Evolutionary conservation across 140 eudicot genomes (phyloP), one percentile per base, ranked within the genome.

Genomic region (Artemisia princeps): DNA sequence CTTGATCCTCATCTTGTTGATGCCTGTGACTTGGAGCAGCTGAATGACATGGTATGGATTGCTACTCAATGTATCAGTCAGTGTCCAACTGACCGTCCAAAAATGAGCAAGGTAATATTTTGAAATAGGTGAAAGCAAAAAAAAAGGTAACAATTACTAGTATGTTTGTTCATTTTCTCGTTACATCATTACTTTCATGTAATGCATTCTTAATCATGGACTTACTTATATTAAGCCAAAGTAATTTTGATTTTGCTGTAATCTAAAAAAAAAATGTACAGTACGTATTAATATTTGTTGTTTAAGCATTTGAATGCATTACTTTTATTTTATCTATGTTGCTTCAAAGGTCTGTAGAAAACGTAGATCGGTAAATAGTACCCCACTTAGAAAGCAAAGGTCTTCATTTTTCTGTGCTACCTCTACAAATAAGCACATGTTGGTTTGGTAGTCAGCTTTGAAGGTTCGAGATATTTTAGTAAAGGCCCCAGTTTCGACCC

Each of bases 1-100:
- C 69, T 84, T 49, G 97, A 90, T 73, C 94, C 95, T 55, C 58
- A 67, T 19, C 90, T 90, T 50, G 82, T 44, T 2, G 80, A 77
- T 65, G 79, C 40, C 64, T 83, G 80, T 44, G 87, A 90, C 76
- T 11, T 57, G 54, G 89, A 87, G 65, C 88, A 90, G 72, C 17
- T 87, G 64, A 83, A 46, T 71, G 72, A 74, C 28, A 12, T 90
- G 84, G 55, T 82, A 17, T 60, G 79, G 81, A 74, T 80, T 62
- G 90, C 86, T 67, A 74, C 86, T 63, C 65, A 67, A 60, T 90
- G 97, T 73, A 77, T 90, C 57, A 76, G 77, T 16, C 82, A 82
- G 2, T 16, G 71, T 51, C 75, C 97, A 60, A 51, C 81, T 1
- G 88, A 81, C 57, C 82, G 97, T 53, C 95, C 91, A 57, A 72